phyloP scores from a whole-genome alignment of 169 alveolate species.

The Theileria sp. region DNA sequence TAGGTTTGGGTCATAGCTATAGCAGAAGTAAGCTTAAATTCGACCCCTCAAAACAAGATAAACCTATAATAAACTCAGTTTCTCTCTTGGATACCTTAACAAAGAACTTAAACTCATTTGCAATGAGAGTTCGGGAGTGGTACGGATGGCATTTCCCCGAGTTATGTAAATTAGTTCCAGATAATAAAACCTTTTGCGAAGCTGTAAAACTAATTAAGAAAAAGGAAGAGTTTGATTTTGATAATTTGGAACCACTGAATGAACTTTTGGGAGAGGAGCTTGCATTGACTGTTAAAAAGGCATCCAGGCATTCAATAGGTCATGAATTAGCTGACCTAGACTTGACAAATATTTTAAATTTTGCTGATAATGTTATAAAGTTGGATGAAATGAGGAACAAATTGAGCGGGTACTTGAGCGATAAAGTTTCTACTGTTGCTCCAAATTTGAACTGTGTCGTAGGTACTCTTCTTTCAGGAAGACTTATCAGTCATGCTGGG shows the following conservation, averaged over 20 bases:
- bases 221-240: constrained; percentile 77
- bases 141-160: constrained; percentile 99
- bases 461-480: constrained; percentile 94
- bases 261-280: constrained; percentile 85
- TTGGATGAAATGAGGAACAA: constrained; percentile 86
- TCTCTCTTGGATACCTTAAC: constrained; percentile 94
- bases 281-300: constrained; percentile 84
- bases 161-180: constrained; percentile 92
- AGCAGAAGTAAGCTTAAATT: constrained; percentile 90
- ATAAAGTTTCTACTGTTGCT: constrained; percentile 93
- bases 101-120: constrained; percentile 91
- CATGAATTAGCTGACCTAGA: constrained; percentile 92
- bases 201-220: constrained; percentile 81
- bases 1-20: constrained; percentile 93
- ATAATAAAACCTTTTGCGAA: constrained; percentile 90
- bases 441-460: constrained; percentile 95
- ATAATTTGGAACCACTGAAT: constrained; percentile 29
- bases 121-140: constrained; percentile 98
- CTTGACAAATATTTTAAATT: constrained; percentile 83
- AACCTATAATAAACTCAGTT: constrained; percentile 94
- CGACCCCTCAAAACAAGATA: constrained; percentile 96
- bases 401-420: constrained; percentile 84
- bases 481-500: constrained; percentile 97
- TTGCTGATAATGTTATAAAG: constrained; percentile 89
- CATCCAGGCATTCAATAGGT: constrained; percentile 93